Evolutionary conservation across 208 protist genomes (phyloP).

Genomic region (Leptomonas pyrrhocoris): DNA sequence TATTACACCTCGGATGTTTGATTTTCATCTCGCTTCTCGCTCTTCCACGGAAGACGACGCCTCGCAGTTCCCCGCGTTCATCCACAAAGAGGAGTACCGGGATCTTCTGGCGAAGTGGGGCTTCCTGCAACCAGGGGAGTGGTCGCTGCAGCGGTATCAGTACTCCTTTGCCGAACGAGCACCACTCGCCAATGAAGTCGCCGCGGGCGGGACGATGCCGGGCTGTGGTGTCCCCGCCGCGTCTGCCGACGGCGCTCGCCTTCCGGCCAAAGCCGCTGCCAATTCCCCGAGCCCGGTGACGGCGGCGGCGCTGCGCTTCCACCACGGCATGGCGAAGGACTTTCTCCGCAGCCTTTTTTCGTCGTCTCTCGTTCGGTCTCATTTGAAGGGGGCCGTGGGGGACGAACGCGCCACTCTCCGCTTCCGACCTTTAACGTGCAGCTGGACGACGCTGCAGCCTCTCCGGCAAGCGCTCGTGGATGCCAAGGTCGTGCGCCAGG

Average conservation of each 20-base stretch:
- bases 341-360: conserved; percentile 45
- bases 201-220: neutral
- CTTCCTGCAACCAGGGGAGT: conserved; percentile 8
- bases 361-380: conserved; percentile 17
- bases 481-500: conserved; percentile 41
- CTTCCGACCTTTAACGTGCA: conserved; percentile 28
- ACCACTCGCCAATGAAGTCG: neutral
- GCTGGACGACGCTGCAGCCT: conserved; percentile 44
- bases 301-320: conserved; percentile 44
- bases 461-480: conserved; percentile 35
- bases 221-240: neutral
- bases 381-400: conserved; percentile 12
- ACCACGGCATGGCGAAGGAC: conserved; percentile 44
- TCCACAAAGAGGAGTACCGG: conserved; percentile 10
- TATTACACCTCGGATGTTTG: conserved; percentile 3
- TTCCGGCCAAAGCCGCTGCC: neutral
- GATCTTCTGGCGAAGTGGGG: conserved; percentile 42
- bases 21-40: conserved; percentile 3
- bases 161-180: conserved; percentile 1
- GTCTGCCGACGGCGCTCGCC: neutral
- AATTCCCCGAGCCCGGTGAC: neutral
- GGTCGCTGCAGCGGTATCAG: conserved; percentile 16
- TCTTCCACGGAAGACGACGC: neutral
- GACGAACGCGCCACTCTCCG: neutral
- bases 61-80: conserved; percentile 2